phyloP scores from a whole-genome alignment of 2,329 filamentous ascomycete species.

The Trichoderma sp. region DNA sequence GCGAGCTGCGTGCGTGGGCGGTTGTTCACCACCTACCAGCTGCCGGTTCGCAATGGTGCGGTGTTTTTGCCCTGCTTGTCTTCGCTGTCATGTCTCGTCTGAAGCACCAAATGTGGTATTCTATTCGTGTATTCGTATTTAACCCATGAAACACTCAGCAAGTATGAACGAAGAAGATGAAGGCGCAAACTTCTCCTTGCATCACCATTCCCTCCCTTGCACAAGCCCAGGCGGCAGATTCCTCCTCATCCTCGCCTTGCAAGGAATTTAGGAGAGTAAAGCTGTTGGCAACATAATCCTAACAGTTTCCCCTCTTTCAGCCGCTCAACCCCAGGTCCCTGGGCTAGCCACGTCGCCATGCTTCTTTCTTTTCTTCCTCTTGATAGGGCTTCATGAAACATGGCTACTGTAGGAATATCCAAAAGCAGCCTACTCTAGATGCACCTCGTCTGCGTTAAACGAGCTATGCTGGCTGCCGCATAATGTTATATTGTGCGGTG shows the following conservation, averaged over 20 bases:
- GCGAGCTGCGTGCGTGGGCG: not conserved
- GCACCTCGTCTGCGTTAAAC: not conserved
- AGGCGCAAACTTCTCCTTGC: not conserved
- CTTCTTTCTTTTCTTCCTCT: not conserved
- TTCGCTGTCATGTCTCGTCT: not conserved
- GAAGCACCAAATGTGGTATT: not conserved
- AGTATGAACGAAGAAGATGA: not conserved
- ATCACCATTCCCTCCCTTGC: not conserved
- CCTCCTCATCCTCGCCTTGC: not conserved
- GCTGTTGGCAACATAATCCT: not conserved
- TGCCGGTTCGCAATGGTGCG: not conserved
- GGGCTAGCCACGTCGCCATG: not conserved
- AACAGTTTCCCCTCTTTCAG: not conserved
- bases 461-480: not conserved
- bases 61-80: not conserved
- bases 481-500: not conserved
- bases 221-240: not conserved
- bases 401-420: not conserved
- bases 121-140: not conserved
- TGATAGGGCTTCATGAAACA: not conserved
- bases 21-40: not conserved
- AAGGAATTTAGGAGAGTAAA: not conserved
- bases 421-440: not conserved
- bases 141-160: not conserved
- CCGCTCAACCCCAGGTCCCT: not conserved